phyloP scores from a whole-genome alignment of 805 yeast genomes.

The Lipomyces orientalis region DNA sequence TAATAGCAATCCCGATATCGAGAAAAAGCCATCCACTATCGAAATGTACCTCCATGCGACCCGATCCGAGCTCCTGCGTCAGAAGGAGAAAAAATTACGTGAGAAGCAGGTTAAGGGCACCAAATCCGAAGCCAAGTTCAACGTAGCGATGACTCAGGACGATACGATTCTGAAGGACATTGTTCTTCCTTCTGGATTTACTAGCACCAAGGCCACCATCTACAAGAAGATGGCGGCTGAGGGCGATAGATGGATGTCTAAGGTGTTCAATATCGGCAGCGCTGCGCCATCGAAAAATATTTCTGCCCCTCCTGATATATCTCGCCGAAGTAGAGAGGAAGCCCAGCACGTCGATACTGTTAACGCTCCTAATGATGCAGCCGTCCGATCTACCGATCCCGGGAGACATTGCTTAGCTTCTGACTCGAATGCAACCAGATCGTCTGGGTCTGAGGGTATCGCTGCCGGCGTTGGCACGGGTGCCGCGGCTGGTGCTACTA shows the following conservation, averaged over 20 bases:
- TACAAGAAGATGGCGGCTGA: constrained; percentile 27
- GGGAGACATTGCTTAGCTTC: neutral
- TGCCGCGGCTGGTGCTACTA: neutral
- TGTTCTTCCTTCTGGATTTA: constrained; percentile 27
- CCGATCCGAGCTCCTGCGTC: constrained; percentile 19
- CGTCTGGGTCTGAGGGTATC: neutral
- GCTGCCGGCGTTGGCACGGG: constrained; percentile 12
- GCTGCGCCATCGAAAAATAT: constrained; percentile 5
- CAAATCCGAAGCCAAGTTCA: constrained; percentile 19
- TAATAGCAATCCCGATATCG: constrained; percentile 5
- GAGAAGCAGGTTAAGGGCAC: constrained; percentile 4
- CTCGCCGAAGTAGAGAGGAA: constrained; percentile 12
- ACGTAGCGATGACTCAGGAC: constrained; percentile 27
- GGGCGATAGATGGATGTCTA: constrained; percentile 37
- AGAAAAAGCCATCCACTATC: constrained; percentile 13
- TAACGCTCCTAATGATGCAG: neutral
- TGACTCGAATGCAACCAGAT: constrained; percentile 4
- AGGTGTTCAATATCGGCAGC: constrained; percentile 30
- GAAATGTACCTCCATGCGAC: constrained; percentile 29
- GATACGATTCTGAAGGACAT: constrained; percentile 30
- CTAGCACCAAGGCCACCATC: constrained; percentile 22
- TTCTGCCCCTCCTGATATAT: constrained; percentile 9
- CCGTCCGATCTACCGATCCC: neutral
- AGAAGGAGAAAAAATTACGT: constrained; percentile 22
- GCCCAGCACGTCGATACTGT: neutral